Conservation (phyloP, 73 alveolate genomes). For the Tetrahymena thermophila region DNA sequence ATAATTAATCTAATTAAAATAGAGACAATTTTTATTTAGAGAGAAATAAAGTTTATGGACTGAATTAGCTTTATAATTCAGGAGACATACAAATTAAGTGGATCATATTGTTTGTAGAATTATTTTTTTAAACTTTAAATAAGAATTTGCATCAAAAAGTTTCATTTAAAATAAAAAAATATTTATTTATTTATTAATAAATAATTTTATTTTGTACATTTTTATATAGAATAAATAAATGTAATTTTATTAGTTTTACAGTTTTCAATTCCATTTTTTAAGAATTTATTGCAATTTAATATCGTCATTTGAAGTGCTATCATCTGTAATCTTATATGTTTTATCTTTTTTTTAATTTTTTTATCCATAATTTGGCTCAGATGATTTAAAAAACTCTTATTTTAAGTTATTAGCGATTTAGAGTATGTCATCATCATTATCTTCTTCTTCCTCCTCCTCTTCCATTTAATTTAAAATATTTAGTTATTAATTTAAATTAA, state of each 20-base stretch:
- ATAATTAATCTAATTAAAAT: no score
- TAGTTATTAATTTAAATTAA: neutral
- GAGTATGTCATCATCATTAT: neutral
- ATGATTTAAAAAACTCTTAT: neutral
- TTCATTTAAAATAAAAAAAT: no score
- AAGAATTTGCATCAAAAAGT: no score
- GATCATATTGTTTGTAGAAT: no score
- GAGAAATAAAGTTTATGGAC: no score
- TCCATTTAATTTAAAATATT: neutral
- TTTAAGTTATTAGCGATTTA: neutral
- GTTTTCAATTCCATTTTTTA: neutral
- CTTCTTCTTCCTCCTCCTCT: neutral
- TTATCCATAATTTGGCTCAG: neutral
- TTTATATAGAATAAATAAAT: neutral
- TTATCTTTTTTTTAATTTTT: neutral
- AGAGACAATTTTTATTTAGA: no score
- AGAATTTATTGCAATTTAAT: neutral
- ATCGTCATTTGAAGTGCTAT: neutral
- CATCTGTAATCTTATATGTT: neutral
- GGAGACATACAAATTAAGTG: no score
- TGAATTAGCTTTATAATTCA: no score
- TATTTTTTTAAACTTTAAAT: no score
- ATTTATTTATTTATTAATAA: no score
- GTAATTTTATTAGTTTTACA: neutral
- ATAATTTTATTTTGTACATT: no score